Conservation (phyloP, 768 basidiomycete genomes). For the Pleurotus citrinopileatus region DNA sequence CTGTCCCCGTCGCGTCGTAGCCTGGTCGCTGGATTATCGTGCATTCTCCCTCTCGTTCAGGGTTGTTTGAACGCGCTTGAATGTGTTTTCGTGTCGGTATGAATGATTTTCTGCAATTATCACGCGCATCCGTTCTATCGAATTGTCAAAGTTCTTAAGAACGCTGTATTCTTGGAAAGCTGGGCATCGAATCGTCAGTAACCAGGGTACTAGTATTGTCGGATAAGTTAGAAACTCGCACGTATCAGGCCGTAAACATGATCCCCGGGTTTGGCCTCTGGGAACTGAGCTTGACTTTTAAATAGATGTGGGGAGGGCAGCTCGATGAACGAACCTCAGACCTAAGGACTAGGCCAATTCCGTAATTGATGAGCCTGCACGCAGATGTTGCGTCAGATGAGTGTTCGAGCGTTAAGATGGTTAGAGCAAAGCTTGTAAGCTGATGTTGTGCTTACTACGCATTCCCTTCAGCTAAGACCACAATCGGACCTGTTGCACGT, state of each 20-base stretch:
- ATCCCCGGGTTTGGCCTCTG: conserved; percentile 18
- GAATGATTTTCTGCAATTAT: no score
- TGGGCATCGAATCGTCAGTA: not conserved
- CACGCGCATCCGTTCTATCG: conserved; percentile 14
- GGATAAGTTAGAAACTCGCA: conserved; percentile 5
- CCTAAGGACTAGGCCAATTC: conserved; percentile 16
- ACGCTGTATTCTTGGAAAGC: conserved; percentile 15
- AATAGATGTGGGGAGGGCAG: not conserved
- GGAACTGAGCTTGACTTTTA: not conserved
- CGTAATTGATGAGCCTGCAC: conserved; percentile 14
- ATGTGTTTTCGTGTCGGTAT: no score
- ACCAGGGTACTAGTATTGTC: conserved; percentile 13
- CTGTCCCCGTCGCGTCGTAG: no score
- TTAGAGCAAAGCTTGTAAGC: no score
- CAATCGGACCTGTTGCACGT: no score
- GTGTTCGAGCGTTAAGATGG: no score
- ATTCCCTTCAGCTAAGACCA: no score
- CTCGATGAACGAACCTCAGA: conserved; percentile 12
- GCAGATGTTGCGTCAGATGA: no score
- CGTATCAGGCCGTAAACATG: conserved; percentile 21
- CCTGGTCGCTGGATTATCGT: no score
- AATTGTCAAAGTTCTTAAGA: conserved; percentile 1
- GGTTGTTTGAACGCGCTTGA: no score
- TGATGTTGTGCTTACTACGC: no score
- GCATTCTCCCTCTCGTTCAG: no score